Evolutionary conservation across 805 yeast species (phyloP).

Genomic region (Saturnispora gosingensis): DNA sequence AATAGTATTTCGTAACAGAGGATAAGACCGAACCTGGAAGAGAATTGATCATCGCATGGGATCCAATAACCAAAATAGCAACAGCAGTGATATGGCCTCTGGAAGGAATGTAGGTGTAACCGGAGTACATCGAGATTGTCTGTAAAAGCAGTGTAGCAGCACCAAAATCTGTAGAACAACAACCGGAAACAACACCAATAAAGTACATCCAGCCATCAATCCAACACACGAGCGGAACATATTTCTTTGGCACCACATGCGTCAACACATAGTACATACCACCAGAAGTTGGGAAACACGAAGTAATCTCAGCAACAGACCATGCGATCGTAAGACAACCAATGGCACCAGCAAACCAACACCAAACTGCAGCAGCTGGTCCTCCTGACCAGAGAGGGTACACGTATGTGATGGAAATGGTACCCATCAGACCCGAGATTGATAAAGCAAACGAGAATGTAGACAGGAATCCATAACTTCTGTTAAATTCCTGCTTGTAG

Average conservation of each 20-base stretch:
- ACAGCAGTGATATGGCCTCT: constrained; percentile 40
- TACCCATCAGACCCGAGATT: constrained; percentile 57
- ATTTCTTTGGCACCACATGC: constrained; percentile 38
- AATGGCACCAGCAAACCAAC: constrained; percentile 47
- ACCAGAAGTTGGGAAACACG: constrained; percentile 45
- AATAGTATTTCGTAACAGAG: constrained; percentile 41
- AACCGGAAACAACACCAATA: constrained; percentile 41
- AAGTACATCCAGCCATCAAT: constrained; percentile 46
- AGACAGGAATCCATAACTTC: constrained; percentile 50
- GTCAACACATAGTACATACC: constrained; percentile 41
- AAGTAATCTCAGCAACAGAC: constrained; percentile 41
- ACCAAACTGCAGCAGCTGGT: constrained; percentile 56
- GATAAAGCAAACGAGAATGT: constrained; percentile 59
- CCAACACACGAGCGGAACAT: constrained; percentile 45
- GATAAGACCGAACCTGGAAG: constrained; percentile 42
- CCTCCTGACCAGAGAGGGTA: constrained; percentile 47
- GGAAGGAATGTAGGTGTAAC: constrained; percentile 33
- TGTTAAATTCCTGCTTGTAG: constrained; percentile 50
- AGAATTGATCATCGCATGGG: constrained; percentile 44
- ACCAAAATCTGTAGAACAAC: constrained; percentile 44
- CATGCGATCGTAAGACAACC: constrained; percentile 48
- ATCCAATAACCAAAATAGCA: constrained; percentile 38
- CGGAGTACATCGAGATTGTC: constrained; percentile 32
- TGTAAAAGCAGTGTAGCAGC: constrained; percentile 40
- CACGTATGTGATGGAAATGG: constrained; percentile 44